phyloP scores from a whole-genome alignment of 2,329 filamentous ascomycete species.

The Diaporthe sp. region DNA sequence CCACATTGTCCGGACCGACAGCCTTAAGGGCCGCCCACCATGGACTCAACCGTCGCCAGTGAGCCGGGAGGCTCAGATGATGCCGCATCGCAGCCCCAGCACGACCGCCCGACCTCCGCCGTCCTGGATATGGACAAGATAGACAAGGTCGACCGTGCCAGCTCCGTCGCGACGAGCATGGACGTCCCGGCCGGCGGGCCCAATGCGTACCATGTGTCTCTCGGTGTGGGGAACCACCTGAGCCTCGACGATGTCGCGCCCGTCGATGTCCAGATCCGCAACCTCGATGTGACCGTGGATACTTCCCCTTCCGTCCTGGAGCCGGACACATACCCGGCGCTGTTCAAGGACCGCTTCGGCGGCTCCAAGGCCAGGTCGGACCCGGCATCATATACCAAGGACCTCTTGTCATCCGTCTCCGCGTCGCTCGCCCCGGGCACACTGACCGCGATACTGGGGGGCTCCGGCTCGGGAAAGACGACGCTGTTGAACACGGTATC shows the following conservation, averaged over 20 bases:
- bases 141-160: constrained; percentile 52
- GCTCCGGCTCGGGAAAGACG: constrained; percentile 81
- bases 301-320: constrained; percentile 68
- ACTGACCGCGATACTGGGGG: constrained; percentile 82
- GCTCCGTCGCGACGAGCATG: constrained; percentile 51
- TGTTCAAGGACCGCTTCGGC: constrained; percentile 49
- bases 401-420: constrained; percentile 73
- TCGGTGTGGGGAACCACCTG: constrained; percentile 54
- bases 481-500: constrained; percentile 80
- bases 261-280: constrained; percentile 67
- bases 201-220: constrained; percentile 46
- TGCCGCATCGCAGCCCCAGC: constrained; percentile 16
- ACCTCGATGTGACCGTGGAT: constrained; percentile 70
- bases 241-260: constrained; percentile 68
- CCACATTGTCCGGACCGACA: background rate
- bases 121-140: constrained; percentile 50
- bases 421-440: constrained; percentile 76
- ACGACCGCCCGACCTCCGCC: background rate
- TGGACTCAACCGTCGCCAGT: constrained; percentile 19
- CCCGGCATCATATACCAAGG: constrained; percentile 56
- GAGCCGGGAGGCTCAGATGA: constrained; percentile 10
- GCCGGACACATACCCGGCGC: constrained; percentile 60
- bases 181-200: constrained; percentile 42
- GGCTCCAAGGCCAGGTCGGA: constrained; percentile 50
- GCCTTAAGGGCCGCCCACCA: background rate